Evolutionary conservation across 768 basidiomycete genomes (phyloP).

Genomic region (Tremella yokohamensis): DNA sequence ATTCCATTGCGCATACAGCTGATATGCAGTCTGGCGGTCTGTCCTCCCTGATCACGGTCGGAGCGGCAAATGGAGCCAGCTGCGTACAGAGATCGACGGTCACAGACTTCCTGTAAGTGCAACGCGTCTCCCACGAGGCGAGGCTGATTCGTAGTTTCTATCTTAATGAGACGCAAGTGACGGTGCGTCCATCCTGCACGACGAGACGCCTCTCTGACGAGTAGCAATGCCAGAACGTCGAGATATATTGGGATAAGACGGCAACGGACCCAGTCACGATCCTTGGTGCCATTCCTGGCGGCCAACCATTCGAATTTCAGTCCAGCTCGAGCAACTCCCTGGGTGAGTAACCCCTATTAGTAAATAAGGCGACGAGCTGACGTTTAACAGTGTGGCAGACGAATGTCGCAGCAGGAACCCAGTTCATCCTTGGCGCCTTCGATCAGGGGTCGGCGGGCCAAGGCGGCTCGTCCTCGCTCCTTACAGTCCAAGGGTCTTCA

Average conservation of each 20-base stretch:
- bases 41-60: constrained; percentile 31
- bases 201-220: not conserved
- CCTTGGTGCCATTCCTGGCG: constrained; percentile 65
- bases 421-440: constrained; percentile 43
- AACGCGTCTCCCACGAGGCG: not conserved
- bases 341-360: constrained; percentile 8
- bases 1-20: not conserved
- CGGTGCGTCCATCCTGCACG: constrained; percentile 16
- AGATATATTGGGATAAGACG: constrained; percentile 40
- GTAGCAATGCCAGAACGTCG: constrained; percentile 35
- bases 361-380: constrained; percentile 1
- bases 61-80: constrained; percentile 7
- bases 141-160: constrained; percentile 35
- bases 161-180: constrained; percentile 34
- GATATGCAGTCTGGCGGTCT: constrained; percentile 35
- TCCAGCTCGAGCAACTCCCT: constrained; percentile 19
- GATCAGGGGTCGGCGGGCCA: constrained; percentile 42
- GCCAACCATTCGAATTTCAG: constrained; percentile 56
- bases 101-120: constrained; percentile 36
- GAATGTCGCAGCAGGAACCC: constrained; percentile 61
- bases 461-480: constrained; percentile 64
- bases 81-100: constrained; percentile 23
- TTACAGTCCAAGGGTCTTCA: constrained; percentile 56
- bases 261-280: constrained; percentile 29
- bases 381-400: constrained; percentile 59